phyloP scores from a whole-genome alignment of 345 rosid genomes.

The Salix arbutifolia region DNA sequence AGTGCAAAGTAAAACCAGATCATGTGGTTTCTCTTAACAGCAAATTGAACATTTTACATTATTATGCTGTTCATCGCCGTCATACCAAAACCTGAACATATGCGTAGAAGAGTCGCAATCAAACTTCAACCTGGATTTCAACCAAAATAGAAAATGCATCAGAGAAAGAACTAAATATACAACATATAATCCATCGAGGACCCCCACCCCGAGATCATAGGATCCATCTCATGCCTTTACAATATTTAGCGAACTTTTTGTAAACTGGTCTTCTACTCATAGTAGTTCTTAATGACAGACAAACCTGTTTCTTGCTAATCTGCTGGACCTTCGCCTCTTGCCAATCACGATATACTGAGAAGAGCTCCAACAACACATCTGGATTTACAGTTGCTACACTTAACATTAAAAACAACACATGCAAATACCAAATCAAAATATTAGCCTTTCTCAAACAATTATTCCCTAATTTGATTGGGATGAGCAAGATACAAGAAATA shows the following conservation, averaged over 20 bases:
- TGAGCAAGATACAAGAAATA: neutral
- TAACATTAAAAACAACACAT: conserved; percentile 5
- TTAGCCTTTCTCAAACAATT: neutral
- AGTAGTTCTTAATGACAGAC: conserved; percentile 1
- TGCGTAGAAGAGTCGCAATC: neutral
- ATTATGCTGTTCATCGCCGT: neutral
- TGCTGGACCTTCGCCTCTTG: conserved; percentile 57
- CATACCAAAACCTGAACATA: neutral
- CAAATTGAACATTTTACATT: neutral
- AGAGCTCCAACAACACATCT: conserved; percentile 72
- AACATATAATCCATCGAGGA: neutral
- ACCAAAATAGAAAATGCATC: neutral
- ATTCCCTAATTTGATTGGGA: neutral
- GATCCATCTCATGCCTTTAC: conserved; percentile 1
- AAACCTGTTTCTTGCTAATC: conserved; percentile 75
- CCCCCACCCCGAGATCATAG: neutral
- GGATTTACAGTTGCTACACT: conserved; percentile 64
- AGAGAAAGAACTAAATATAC: neutral
- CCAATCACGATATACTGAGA: conserved; percentile 77
- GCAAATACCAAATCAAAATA: neutral
- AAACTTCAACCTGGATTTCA: conserved; percentile 10
- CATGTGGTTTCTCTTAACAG: neutral
- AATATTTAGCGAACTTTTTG: neutral
- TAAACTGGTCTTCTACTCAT: neutral
- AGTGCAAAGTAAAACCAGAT: neutral